Evolutionary conservation across 164 flowering plant genomes (phyloP).

Genomic region (Stephania cephalantha): DNA sequence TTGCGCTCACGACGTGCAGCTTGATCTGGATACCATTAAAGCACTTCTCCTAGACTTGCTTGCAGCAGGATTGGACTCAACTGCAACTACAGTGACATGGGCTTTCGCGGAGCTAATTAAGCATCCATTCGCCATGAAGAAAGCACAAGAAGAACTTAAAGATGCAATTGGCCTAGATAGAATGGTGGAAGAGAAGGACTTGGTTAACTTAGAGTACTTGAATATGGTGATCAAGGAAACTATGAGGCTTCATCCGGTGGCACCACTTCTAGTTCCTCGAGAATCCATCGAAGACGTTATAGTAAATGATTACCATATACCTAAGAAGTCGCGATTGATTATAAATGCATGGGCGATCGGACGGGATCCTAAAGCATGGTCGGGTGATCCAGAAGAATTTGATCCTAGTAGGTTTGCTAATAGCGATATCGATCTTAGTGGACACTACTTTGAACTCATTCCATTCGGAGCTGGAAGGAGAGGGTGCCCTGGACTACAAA

Average conservation of each 20-base stretch:
- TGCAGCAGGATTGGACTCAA: conserved; percentile 17
- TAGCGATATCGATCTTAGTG: not conserved
- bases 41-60: conserved; percentile 6
- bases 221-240: no score
- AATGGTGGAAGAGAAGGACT: no score
- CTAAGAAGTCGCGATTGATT: conserved; percentile 14
- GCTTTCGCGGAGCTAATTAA: conserved; percentile 5
- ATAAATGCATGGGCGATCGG: conserved; percentile 23
- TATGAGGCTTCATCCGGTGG: no score
- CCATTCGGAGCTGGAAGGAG: not conserved
- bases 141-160: not conserved
- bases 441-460: not conserved
- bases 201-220: no score
- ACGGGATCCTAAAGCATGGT: conserved; percentile 16
- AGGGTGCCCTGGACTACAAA: not conserved
- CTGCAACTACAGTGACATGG: conserved; percentile 20
- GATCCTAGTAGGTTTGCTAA: conserved; percentile 7
- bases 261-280: conserved; percentile 19
- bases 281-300: conserved; percentile 16
- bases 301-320: conserved; percentile 18
- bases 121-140: conserved; percentile 1
- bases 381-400: conserved; percentile 5
- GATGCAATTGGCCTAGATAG: no score
- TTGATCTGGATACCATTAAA: not conserved
- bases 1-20: no score